Base-by-base conservation (phyloP, 352 stramenopile species). In the Globisporangium spinosum region DNA sequence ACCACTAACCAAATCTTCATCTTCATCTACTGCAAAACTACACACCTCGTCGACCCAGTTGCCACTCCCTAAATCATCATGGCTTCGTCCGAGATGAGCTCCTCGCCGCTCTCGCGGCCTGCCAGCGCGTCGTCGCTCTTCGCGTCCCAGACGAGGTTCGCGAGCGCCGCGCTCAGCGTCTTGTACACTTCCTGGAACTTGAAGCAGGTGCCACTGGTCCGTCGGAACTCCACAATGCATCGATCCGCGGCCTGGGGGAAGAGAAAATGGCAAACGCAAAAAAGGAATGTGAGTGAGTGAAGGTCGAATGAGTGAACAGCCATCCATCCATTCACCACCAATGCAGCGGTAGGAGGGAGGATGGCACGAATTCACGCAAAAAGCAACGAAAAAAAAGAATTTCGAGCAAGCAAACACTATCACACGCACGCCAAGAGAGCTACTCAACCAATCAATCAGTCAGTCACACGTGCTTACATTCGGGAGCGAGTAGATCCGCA, bases 151-250 rank as follows among this genome's bases (percentile, higher is more conserved):
- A 87, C 72, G 25, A 89, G 77, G 64, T 89, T 77, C 10, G 79
- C 69, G 15, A 93, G 73, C 60, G 64, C 70, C 20, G 56, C 70
- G 58, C 77, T 90, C 62, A 93, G 71, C 65, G 79, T 85, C 60
- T 90, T 88, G 73, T 89, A 93, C 29, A 76, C 78, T 40, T 89
- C 75, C 34, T 89, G 81, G 73, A 93, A 93, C 70, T 89, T 78
- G 65, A 90, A 77, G 59, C 82, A 91, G 61, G 72, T 77, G 45
- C 85, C 85, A 51, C 77, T 89, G 55, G 78, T 90, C 70, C 85
- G 80, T 75, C 83, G 80, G 68, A 89, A 90, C 66, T 91, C 83
- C 12, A 91, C 85, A 34, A 93, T 67, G 73, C 78, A 89, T 6
- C 72, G 80, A 20, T 87, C 75, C 25, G 76, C 38, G 15, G 70